These are phyloP conservation scores for Ophiostoma fasciatum DNA, from an alignment of 2,329 filamentous ascomycete genomes.

Conservation along the genomic window DNA sequence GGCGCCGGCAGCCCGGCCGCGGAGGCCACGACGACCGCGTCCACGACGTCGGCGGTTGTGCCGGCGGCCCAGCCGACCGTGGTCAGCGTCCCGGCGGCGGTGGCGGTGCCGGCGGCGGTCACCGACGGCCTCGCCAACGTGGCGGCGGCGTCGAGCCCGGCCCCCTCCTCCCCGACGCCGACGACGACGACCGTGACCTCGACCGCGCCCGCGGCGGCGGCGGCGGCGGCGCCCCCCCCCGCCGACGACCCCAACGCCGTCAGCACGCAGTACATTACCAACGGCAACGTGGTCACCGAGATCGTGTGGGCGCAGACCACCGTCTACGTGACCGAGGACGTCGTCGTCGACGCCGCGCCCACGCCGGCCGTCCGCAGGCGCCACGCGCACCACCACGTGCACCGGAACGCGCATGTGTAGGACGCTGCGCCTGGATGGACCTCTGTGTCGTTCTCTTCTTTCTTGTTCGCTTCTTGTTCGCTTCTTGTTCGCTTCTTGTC, in stretches of 20 bases:
- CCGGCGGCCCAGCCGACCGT: slow-evolving; percentile 6
- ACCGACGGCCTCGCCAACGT: background rate
- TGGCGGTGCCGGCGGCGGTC: too few relatives aligned
- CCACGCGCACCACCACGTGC: slow-evolving; percentile 20
- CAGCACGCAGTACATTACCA: slow-evolving; percentile 39
- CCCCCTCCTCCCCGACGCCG: slow-evolving; percentile 8
- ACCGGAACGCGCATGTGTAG: slow-evolving; percentile 17
- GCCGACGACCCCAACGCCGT: slow-evolving; percentile 19
- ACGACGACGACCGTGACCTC: slow-evolving; percentile 8
- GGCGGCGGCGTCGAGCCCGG: slow-evolving; percentile 5
- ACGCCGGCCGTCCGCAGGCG: too few relatives aligned
- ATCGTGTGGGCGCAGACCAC: slow-evolving; percentile 41
- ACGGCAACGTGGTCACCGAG: slow-evolving; percentile 35
- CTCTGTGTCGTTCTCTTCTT: background rate
- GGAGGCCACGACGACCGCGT: slow-evolving; percentile 5
- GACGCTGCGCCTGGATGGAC: background rate
- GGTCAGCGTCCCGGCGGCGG: background rate
- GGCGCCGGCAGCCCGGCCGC: background rate
- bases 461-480: background rate
- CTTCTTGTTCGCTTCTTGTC: background rate
- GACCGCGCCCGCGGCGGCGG: slow-evolving; percentile 8
- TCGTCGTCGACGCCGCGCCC: too few relatives aligned
- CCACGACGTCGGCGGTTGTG: background rate
- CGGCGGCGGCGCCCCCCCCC: slow-evolving; percentile 16
- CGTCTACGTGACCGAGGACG: slow-evolving; percentile 32